Conservation (phyloP, 2,329 filamentous ascomycete species). For the Phoma sp. region DNA sequence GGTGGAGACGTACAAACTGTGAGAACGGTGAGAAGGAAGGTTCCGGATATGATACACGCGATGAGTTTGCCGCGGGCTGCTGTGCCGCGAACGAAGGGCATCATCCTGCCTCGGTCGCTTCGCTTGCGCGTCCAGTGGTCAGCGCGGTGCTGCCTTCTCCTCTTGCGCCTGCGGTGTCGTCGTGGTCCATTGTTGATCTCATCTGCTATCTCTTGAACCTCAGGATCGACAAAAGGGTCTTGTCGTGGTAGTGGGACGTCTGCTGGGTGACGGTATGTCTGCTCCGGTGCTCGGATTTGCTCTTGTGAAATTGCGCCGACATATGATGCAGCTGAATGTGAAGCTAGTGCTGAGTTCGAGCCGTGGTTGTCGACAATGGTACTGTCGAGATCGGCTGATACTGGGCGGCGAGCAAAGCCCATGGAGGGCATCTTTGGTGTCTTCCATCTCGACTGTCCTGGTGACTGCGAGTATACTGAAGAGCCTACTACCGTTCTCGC, state of each 20-base stretch:
- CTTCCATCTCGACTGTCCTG: slow-evolving; percentile 32
- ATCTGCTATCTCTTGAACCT: slow-evolving; percentile 58
- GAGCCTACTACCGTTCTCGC: slow-evolving; percentile 31
- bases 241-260: slow-evolving; percentile 34
- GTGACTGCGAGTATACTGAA: slow-evolving; percentile 48
- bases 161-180: slow-evolving; percentile 44
- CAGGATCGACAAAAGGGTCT: slow-evolving; percentile 50
- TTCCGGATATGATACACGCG: slow-evolving; percentile 68
- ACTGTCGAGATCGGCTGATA: slow-evolving; percentile 32
- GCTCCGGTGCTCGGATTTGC: slow-evolving; percentile 29
- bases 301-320: slow-evolving; percentile 39
- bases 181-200: slow-evolving; percentile 50
- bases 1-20: slow-evolving; percentile 67
- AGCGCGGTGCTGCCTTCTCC: slow-evolving; percentile 38
- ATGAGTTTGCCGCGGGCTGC: slow-evolving; percentile 43
- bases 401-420: slow-evolving; percentile 42
- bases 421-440: slow-evolving; percentile 46
- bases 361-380: slow-evolving; percentile 35
- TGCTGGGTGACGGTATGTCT: slow-evolving; percentile 43
- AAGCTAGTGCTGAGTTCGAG: slow-evolving; percentile 41
- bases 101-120: slow-evolving; percentile 24
- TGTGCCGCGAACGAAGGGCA: slow-evolving; percentile 32
- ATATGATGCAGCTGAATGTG: slow-evolving; percentile 48
- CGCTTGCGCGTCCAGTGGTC: slow-evolving; percentile 41
- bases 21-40: slow-evolving; percentile 66